Evolutionary conservation across 2,329 filamentous ascomycete species (phyloP).

Genomic region (Reticulascus tulasneorum): DNA sequence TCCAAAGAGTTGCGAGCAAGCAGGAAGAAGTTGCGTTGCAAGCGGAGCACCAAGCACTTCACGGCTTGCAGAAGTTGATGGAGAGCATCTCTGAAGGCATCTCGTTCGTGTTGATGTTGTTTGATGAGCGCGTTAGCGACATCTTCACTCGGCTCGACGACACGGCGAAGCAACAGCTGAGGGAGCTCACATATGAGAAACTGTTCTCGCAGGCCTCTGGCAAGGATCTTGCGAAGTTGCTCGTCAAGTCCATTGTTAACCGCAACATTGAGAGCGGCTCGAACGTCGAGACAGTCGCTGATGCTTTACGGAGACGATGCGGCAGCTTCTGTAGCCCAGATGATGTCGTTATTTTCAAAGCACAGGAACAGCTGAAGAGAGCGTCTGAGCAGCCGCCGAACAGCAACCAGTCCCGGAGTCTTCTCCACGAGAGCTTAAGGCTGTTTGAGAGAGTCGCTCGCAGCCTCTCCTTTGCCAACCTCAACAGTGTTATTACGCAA

Average conservation of each 20-base stretch:
- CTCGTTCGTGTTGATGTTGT: conserved; percentile 90
- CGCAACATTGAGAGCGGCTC: conserved; percentile 95
- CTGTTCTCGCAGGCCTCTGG: conserved; percentile 78
- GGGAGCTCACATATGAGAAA: conserved; percentile 78
- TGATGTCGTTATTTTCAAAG: conserved; percentile 97
- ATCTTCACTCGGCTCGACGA: conserved; percentile 77
- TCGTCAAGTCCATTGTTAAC: conserved; percentile 97
- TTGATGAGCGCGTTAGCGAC: conserved; percentile 88
- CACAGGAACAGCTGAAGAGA: conserved; percentile 88
- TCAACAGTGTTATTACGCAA: conserved; percentile 72
- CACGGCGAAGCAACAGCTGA: conserved; percentile 62
- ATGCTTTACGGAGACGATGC: conserved; percentile 85
- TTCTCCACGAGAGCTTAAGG: conserved; percentile 83
- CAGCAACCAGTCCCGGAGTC: conserved; percentile 69
- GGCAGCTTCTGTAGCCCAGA: conserved; percentile 97
- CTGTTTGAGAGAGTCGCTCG: conserved; percentile 87
- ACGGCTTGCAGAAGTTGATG: conserved; percentile 80
- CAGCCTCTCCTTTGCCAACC: conserved; percentile 74
- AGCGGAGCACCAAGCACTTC: conserved; percentile 88
- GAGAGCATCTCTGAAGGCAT: conserved; percentile 93
- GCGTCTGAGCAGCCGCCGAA: conserved; percentile 75
- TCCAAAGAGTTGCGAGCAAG: conserved; percentile 72
- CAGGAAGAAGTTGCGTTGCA: conserved; percentile 91
- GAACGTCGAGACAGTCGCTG: conserved; percentile 95
- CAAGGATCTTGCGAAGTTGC: conserved; percentile 84